These are phyloP conservation scores for Allomyces macrogynus DNA, from an alignment of 192 early-diverging fungal genomes.

Conservation along the genomic window DNA sequence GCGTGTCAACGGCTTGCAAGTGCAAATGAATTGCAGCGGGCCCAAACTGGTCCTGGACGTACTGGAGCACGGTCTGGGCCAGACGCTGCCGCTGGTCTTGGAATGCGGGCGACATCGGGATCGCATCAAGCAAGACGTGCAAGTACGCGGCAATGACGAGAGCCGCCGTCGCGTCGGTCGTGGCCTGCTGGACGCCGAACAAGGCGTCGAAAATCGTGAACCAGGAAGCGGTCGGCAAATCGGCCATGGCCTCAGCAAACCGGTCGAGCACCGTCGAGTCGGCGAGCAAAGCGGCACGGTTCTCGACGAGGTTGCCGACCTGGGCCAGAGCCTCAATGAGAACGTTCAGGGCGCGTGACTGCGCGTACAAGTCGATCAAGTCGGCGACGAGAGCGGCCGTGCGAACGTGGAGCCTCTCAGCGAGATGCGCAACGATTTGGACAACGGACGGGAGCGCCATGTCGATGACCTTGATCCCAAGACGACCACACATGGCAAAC, in stretches of 20 bases:
- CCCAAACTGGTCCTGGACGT: no score
- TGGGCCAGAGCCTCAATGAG: neutral
- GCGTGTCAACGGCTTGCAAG: no score
- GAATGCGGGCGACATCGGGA: neutral
- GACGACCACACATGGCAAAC: neutral
- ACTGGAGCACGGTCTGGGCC: neutral
- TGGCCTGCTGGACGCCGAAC: no score
- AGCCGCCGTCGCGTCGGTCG: neutral
- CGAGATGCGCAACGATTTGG: neutral
- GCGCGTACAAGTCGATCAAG: neutral
- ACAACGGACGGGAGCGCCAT: neutral
- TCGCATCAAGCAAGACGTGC: neutral
- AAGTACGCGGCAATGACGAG: neutral
- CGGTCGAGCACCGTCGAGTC: neutral
- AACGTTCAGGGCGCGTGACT: neutral
- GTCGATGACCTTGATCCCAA: neutral
- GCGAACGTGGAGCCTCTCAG: neutral
- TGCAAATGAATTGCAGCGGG: no score
- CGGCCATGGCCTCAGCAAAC: neutral
- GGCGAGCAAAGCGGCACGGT: neutral
- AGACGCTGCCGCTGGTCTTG: neutral
- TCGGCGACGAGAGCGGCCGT: neutral
- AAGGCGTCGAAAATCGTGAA: neutral
- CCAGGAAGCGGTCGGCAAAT: neutral
- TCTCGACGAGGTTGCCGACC: neutral